Conservation (phyloP, 768 basidiomycete species). For the Dacryopinax spathularia region DNA sequence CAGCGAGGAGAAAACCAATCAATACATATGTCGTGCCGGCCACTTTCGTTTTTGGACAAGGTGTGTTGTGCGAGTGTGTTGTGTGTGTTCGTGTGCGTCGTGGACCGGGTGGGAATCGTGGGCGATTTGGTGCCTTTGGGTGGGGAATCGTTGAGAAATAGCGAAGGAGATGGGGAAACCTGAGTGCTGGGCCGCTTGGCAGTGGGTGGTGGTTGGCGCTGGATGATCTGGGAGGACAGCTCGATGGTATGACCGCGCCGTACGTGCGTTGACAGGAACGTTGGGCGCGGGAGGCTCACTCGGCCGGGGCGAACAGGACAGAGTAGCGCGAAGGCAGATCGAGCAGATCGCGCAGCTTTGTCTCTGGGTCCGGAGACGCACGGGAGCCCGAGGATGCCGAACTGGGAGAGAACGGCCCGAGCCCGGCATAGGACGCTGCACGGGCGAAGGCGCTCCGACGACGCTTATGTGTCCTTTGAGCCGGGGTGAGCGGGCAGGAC, state of each 20-base stretch:
- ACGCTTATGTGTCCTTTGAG: neutral
- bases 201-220: neutral
- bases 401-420: neutral
- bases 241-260: neutral
- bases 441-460: neutral
- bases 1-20: neutral
- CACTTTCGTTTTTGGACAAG: neutral
- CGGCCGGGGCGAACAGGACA: neutral
- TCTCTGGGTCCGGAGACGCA: neutral
- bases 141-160: neutral
- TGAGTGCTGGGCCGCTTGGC: neutral
- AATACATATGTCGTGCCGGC: neutral
- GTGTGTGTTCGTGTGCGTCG: neutral
- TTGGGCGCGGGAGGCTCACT: neutral
- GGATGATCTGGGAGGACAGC: neutral
- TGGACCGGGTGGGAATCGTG: conserved; percentile 4
- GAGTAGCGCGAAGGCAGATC: conserved; percentile 2
- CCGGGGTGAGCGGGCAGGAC: neutral
- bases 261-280: neutral
- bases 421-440: neutral
- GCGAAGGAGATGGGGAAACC: no score
- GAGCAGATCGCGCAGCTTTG: neutral
- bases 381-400: neutral
- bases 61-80: no score
- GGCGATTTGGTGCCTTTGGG: conserved; percentile 3